Base-by-base conservation (phyloP, 2,329 filamentous ascomycete genomes). In the Scopulariopsis brevicaulis region DNA sequence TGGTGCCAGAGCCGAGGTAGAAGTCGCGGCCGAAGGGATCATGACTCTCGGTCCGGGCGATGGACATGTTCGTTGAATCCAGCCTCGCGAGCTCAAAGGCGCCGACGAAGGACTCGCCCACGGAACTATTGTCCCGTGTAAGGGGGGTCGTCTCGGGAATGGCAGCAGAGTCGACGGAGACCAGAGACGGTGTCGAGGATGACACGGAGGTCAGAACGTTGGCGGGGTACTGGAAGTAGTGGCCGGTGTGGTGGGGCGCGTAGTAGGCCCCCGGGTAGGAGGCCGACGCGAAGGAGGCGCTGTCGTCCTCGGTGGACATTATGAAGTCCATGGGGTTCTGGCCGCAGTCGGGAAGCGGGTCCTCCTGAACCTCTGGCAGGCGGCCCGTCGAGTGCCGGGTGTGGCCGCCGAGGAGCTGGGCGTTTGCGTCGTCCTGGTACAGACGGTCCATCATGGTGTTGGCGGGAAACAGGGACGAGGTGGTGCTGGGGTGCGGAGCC, bases 81-180 rank as follows among this genome's bases (percentile, higher is more conserved):
- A 54, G 53, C 53, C 53, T 35, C 4, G 53, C 64, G 25, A 73
- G 66, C 25, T 70, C 64, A 71, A 77, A 75, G 43, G 69, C 64
- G 54, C 67, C 64, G 7, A 64, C 65, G 37, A 63, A 58, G 51
- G 61, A 63, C 61, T 69, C 67, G 53, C 71, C 65, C 32, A 68
- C 66, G 10, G 67, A 67, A 66, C 75, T 78, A 62, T 73, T 76
- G 58, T 73, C 70, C 46, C 75, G 70, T 11, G 73, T 75, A 64
- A 77, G 68, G 32, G 74, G 70, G 58, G 69, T 70, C 3, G 68
- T 58, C 0, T 65, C 69, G 40, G 76, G 28, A 4, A 22, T 75
- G 3, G 69, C 59, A 10, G 68, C 70, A 14, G 72, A 72, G 4
- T 70, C 68, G 0, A 69, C 72, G 3, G 74, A 76, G 32, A 72